Base-by-base conservation (phyloP, 2,329 filamentous ascomycete species). In the Xylariaceae sp. region DNA sequence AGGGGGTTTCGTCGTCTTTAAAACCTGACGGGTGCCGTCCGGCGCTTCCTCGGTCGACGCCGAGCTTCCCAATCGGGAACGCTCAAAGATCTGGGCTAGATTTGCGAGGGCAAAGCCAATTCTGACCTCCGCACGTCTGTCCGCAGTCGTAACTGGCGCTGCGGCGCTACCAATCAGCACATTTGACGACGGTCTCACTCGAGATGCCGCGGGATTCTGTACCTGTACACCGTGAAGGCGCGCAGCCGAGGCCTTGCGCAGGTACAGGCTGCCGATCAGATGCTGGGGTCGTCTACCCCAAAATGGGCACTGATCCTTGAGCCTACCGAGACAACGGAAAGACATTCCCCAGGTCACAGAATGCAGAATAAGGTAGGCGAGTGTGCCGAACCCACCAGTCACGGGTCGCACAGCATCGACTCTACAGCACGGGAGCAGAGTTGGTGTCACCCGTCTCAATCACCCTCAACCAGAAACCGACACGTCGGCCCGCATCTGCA, bases 251-350 rank as follows among this genome's bases (percentile, higher is more conserved):
- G 13, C 34, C 52, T 55, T 48, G 57, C 61, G 63, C 63, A 65
- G 63, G 62, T 63, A 60, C 41, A 38, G 13, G 33, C 40, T 45
- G 46, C 44, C 56, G 58, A 65, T 65, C 63, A 65, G 59, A 48
- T 64, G 62, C 48, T 38, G 45, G 39, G 45, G n/a, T 28, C 38
- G 50, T 44, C 39, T 41, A 47, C 47, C 51, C 49, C 57, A 48
- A 53, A 33, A 28, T 28, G 22, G 4, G 22, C 22, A 28, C 22
- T 28, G 22, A 19, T 46, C 47, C 43, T 38, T 38, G 31, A n/a
- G 39, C 14, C 18, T 42, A 47, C 48, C 54, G 56, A 62, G 59
- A 60, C 62, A 61, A 59, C 48, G 45, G 47, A 49, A 56, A 48
- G 39, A 47, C 48, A 9, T 6, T 43, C 39, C 22, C 22, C 22